phyloP scores from a whole-genome alignment of 2,329 filamentous ascomycete species.

The Ophiostoma novo-ulmi region DNA sequence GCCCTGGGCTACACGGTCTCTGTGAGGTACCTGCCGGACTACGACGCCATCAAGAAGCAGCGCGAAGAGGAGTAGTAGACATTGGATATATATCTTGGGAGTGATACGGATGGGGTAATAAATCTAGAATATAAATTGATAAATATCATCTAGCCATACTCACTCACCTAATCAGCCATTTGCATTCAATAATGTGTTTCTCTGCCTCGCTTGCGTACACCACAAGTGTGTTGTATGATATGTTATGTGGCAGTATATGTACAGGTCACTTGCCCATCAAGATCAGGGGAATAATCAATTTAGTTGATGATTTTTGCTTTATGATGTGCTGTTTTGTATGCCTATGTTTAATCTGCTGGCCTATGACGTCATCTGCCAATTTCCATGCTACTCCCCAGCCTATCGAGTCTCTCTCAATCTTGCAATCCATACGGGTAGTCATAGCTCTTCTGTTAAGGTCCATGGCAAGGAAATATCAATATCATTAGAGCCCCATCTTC shows the following conservation, averaged over 20 bases:
- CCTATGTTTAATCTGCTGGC: too few relatives aligned
- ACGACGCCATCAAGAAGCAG: constrained; percentile 29
- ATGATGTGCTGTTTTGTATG: too few relatives aligned
- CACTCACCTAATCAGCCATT: too few relatives aligned
- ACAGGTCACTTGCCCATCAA: too few relatives aligned
- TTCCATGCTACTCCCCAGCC: background rate
- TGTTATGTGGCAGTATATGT: too few relatives aligned
- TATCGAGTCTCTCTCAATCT: background rate
- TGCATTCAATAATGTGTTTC: too few relatives aligned
- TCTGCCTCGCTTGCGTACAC: too few relatives aligned
- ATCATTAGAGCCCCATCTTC: background rate
- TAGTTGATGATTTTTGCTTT: too few relatives aligned
- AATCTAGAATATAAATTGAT: background rate
- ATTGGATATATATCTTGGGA: background rate
- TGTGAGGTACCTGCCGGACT: constrained; percentile 37
- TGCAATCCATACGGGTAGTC: background rate
- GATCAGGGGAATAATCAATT: too few relatives aligned
- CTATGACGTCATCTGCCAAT: too few relatives aligned
- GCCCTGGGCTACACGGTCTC: constrained; percentile 34
- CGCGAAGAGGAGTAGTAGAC: constrained; percentile 14
- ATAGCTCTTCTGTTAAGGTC: background rate
- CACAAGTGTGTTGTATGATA: too few relatives aligned
- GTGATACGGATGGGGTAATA: background rate
- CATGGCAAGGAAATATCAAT: background rate
- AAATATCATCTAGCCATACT: background rate